These are phyloP conservation scores for Neurospora tetraspora DNA, from an alignment of 495 filamentous ascomycete species.

Conservation along the genomic window DNA sequence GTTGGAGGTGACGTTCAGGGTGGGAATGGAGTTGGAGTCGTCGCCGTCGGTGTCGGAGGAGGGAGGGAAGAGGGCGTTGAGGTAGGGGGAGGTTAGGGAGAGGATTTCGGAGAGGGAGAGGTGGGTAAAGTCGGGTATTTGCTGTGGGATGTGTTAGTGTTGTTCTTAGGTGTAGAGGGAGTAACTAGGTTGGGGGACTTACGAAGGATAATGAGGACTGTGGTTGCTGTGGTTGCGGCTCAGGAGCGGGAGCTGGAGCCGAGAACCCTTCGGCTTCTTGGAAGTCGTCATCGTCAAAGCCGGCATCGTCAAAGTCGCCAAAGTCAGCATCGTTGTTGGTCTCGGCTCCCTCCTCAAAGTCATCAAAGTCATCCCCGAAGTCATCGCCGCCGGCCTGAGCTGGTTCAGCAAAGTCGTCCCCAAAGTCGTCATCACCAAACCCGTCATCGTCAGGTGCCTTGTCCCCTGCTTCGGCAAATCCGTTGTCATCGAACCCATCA, in stretches of 20 bases:
- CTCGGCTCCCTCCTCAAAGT: conserved; percentile 77
- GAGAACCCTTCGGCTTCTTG: conserved; percentile 48
- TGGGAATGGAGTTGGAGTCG: conserved; percentile 24
- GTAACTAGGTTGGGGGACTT: conserved; percentile 11
- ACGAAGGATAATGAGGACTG: conserved; percentile 35
- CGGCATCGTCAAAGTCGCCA: conserved; percentile 33
- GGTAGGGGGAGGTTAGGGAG: conserved; percentile 40
- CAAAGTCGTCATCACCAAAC: conserved; percentile 28
- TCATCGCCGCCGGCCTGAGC: conserved; percentile 40
- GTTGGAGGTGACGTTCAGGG: conserved; percentile 18
- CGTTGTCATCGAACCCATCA: not conserved
- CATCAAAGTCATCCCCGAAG: conserved; percentile 89
- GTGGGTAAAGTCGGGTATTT: conserved; percentile 63
- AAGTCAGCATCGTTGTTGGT: conserved; percentile 83
- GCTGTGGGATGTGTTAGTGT: conserved; percentile 26
- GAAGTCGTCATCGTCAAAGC: conserved; percentile 48
- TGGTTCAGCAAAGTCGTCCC: conserved; percentile 26
- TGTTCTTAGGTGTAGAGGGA: not conserved
- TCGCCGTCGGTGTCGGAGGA: conserved; percentile 35
- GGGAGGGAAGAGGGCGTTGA: conserved; percentile 48
- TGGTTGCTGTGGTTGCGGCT: conserved; percentile 26
- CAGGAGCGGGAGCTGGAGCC: conserved; percentile 33
- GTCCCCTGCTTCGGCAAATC: not conserved
- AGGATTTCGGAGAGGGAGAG: conserved; percentile 43
- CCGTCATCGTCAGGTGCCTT: not conserved